These are phyloP conservation scores for Inga leiocalycina DNA, from an alignment of 306 rosid genomes.

Conservation along the genomic window DNA sequence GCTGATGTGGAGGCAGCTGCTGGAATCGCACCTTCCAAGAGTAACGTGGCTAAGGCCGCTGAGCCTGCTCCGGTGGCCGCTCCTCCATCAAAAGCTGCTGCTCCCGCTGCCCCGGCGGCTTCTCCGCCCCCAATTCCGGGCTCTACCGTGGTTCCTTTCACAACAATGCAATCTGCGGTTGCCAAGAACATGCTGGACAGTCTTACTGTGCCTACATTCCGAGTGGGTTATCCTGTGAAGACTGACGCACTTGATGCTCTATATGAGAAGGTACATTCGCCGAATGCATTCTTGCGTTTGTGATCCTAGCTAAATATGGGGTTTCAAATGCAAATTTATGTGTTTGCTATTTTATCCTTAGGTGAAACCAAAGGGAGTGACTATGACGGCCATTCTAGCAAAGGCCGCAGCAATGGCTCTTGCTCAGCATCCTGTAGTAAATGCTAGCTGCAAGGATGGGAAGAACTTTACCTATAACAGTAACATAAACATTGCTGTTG, in stretches of 20 bases:
- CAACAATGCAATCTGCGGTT: conserved; percentile 89
- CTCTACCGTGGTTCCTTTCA: conserved; percentile 80
- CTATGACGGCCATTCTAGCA: conserved; percentile 89
- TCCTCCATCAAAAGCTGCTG: conserved; percentile 46
- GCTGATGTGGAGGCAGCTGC: conserved; percentile 80
- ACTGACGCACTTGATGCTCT: conserved; percentile 77
- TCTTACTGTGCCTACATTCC: conserved; percentile 84
- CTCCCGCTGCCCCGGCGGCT: conserved; percentile 35
- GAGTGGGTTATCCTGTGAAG: conserved; percentile 76
- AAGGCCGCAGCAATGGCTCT: conserved; percentile 89
- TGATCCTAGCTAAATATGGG: neutral
- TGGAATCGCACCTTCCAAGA: conserved; percentile 59
- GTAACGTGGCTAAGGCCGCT: conserved; percentile 37
- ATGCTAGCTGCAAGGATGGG: conserved; percentile 68
- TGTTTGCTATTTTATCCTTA: conserved; percentile 33
- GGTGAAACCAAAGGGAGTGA: conserved; percentile 95
- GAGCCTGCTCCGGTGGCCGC: conserved; percentile 34
- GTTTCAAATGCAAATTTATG: conserved; percentile 12
- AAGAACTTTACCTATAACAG: conserved; percentile 61
- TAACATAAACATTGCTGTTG: conserved; percentile 65
- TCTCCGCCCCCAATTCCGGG: conserved; percentile 62
- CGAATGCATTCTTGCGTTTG: neutral
- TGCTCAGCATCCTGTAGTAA: conserved; percentile 78
- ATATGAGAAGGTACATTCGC: conserved; percentile 56
- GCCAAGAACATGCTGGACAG: conserved; percentile 90